phyloP scores from a whole-genome alignment of 441 rosid species.

The Syzygium syzygioides region DNA sequence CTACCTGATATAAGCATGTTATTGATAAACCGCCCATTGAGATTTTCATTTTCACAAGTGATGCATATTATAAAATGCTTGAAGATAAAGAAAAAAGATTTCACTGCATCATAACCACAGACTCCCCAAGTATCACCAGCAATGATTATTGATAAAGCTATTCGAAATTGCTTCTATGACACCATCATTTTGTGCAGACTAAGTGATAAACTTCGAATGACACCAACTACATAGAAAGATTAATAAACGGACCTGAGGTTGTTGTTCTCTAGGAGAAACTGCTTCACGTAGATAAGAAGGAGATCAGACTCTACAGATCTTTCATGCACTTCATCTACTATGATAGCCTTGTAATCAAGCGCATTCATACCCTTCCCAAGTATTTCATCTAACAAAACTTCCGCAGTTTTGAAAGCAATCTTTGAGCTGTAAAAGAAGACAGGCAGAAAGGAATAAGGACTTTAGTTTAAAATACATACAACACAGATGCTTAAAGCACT shows the following conservation, averaged over 20 bases:
- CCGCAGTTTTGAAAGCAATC: conserved; percentile 87
- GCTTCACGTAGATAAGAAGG: conserved; percentile 81
- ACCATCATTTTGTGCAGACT: neutral
- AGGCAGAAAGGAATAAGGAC: neutral
- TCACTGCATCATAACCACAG: neutral
- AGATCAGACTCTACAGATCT: conserved; percentile 94
- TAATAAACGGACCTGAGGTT: conserved; percentile 54
- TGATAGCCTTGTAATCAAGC: conserved; percentile 76
- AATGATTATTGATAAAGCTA: neutral
- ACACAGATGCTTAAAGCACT: neutral
- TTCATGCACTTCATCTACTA: conserved; percentile 99
- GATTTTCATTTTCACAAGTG: neutral
- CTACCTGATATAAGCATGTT: neutral
- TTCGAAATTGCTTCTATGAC: neutral
- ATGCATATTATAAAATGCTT: neutral
- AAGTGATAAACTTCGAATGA: neutral
- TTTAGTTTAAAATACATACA: neutral
- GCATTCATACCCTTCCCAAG: conserved; percentile 72
- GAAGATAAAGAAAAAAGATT: neutral
- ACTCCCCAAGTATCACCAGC: neutral
- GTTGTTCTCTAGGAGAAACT: conserved; percentile 63
- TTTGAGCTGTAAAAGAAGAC: conserved; percentile 48
- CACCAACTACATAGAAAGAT: neutral
- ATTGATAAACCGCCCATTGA: neutral
- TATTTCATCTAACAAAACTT: conserved; percentile 89